These are phyloP conservation scores for Persicaria tinctoria DNA, from an alignment of 148 eudicot species.

Conservation along the genomic window DNA sequence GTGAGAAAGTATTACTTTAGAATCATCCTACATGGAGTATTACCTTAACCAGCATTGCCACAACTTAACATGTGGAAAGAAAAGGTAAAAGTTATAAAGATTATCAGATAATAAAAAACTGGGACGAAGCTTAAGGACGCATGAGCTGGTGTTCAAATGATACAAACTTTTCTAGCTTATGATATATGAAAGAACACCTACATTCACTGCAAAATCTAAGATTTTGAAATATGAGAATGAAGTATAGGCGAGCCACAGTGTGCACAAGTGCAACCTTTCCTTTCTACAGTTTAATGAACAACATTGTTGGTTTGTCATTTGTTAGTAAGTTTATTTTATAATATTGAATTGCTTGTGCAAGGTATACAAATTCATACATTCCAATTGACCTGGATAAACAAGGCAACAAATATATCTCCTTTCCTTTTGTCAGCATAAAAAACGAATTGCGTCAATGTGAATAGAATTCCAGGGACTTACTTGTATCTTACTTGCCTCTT, in stretches of 20 bases:
- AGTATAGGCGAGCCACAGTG: neutral
- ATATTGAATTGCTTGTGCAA: neutral
- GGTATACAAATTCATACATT: too few species aligned
- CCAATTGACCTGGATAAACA: too few species aligned
- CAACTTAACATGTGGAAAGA: too few species aligned
- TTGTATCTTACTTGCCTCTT: slow-evolving; percentile 50
- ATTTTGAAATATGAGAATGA: neutral
- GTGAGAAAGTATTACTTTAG: too few species aligned
- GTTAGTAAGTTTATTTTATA: too few species aligned
- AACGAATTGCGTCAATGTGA: neutral
- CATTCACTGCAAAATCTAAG: too few species aligned
- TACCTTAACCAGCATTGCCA: too few species aligned
- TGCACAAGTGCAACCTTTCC: neutral
- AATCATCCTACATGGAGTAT: too few species aligned
- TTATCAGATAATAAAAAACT: too few species aligned
- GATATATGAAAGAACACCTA: too few species aligned
- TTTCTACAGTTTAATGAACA: neutral
- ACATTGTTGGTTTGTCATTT: neutral
- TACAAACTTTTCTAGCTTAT: neutral
- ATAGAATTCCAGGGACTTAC: slow-evolving; percentile 27
- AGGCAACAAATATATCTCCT: neutral
- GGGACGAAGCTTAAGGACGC: neutral
- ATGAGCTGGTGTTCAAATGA: neutral
- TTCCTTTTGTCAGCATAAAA: neutral
- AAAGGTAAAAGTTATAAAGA: too few species aligned